Percentiles rank a stretch among this genome's conserved stretches.
Evolutionary conservation across 2,329 filamentous ascomycete species (phyloP).

Genomic region (Pseudopithomyces chartarum): DNA sequence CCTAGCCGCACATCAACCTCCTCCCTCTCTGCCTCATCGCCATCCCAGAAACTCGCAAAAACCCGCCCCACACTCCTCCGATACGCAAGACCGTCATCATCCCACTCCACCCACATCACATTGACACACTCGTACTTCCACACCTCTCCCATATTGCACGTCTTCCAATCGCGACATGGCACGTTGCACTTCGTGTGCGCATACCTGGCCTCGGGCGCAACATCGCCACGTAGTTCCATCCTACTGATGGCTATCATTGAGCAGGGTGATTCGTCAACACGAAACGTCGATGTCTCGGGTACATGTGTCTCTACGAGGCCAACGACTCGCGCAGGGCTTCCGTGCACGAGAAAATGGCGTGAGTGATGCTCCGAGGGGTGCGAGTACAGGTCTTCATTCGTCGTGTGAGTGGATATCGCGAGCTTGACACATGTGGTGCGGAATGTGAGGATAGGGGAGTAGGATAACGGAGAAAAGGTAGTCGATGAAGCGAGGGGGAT

Average conservation of each 20-base stretch:
- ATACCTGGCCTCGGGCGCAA: neutral
- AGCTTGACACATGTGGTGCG: neutral
- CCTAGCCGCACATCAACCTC: slow-evolving; percentile 3
- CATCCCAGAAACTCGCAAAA: neutral
- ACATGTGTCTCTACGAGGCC: neutral
- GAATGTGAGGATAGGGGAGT: neutral
- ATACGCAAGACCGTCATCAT: neutral
- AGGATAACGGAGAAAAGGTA: neutral
- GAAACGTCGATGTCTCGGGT: neutral
- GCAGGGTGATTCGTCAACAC: neutral
- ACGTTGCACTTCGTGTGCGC: neutral
- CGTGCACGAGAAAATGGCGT: neutral
- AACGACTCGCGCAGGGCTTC: neutral
- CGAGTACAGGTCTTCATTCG: neutral
- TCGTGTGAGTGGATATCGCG: neutral
- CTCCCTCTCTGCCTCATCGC: neutral
- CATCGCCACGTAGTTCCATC: neutral
- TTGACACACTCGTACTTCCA: slow-evolving; percentile 4
- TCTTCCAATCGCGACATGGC: neutral
- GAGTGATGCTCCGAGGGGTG: neutral
- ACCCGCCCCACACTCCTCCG: neutral
- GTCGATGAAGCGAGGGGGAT: neutral
- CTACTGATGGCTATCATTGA: neutral
- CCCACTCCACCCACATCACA: neutral
- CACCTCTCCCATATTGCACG: neutral